These are phyloP conservation scores for Phytophthora syringae DNA, from an alignment of 352 stramenopile species.

Conservation along the genomic window DNA sequence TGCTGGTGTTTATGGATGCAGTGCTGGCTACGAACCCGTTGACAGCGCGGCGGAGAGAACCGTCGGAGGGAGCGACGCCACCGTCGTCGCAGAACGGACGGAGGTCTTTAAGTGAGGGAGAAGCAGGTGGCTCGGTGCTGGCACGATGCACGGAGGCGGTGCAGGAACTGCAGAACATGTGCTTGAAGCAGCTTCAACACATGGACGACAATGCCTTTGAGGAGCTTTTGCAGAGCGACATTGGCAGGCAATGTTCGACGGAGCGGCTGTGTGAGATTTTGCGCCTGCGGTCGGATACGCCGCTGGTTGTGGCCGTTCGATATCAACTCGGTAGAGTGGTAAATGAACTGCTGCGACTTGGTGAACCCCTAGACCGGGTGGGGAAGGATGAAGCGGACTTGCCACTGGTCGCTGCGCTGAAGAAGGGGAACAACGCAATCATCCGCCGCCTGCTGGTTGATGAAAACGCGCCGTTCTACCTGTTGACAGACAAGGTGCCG, in stretches of 20 bases:
- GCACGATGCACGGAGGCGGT: conserved; percentile 33
- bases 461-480: conserved; percentile 69
- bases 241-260: conserved; percentile 70
- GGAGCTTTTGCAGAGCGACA: conserved; percentile 65
- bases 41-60: conserved; percentile 32
- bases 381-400: conserved; percentile 59
- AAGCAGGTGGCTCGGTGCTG: conserved; percentile 13
- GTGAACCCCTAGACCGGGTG: conserved; percentile 58
- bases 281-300: conserved; percentile 59
- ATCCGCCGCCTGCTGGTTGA: conserved; percentile 77
- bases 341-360: conserved; percentile 71
- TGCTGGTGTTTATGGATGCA: conserved; percentile 68
- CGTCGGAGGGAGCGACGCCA: conserved; percentile 9
- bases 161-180: conserved; percentile 56
- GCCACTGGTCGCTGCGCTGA: conserved; percentile 72
- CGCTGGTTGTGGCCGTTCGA: conserved; percentile 77
- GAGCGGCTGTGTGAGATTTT: conserved; percentile 71
- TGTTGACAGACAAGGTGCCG: conserved; percentile 80
- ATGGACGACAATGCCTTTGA: conserved; percentile 62
- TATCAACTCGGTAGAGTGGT: conserved; percentile 82
- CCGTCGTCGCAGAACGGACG: conserved; percentile 31
- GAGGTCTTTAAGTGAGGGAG: conserved; percentile 6
- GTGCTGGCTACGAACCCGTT: conserved; percentile 57
- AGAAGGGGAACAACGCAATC: conserved; percentile 78
- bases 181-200: conserved; percentile 57